phyloP scores from a whole-genome alignment of 345 rosid species.

The Leavenworthia alabamica region DNA sequence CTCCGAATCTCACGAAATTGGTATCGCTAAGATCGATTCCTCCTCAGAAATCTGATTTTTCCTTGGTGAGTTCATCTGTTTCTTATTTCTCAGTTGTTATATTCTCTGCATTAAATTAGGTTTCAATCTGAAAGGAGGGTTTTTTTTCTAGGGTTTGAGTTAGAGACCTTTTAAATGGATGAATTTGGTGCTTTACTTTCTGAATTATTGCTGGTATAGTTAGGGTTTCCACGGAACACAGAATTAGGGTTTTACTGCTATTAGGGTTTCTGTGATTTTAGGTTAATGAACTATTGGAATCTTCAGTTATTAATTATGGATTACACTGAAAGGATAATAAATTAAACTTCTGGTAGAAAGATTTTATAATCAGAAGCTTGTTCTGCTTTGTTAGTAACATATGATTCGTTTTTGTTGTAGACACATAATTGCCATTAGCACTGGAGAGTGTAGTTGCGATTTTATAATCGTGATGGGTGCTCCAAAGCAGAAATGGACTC shows the following conservation, averaged over 20 bases:
- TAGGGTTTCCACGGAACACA: constrained; percentile 25
- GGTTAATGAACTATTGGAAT: not conserved
- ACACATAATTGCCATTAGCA: not conserved
- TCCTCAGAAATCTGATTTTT: not conserved
- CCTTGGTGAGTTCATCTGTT: constrained; percentile 12
- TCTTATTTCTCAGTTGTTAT: not conserved
- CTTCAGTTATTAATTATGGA: not conserved
- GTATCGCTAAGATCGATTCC: not conserved
- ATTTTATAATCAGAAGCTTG: not conserved
- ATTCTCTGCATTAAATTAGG: constrained; percentile 1
- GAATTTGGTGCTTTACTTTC: not conserved
- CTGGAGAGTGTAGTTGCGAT: not conserved
- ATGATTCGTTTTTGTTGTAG: constrained; percentile 13
- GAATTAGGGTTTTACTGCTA: constrained; percentile 15
- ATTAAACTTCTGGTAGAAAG: not conserved
- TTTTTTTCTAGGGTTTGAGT: constrained; percentile 19
- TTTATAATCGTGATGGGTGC: constrained; percentile 63
- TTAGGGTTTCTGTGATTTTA: not conserved
- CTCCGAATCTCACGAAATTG: constrained; percentile 5
- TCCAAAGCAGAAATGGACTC: constrained; percentile 98
- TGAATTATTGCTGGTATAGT: not conserved
- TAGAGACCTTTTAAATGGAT: not conserved
- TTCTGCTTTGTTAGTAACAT: not conserved
- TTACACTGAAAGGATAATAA: not conserved
- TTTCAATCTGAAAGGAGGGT: not conserved